Conservation (phyloP, 331 rosid species). For the Cydonia oblonga region DNA sequence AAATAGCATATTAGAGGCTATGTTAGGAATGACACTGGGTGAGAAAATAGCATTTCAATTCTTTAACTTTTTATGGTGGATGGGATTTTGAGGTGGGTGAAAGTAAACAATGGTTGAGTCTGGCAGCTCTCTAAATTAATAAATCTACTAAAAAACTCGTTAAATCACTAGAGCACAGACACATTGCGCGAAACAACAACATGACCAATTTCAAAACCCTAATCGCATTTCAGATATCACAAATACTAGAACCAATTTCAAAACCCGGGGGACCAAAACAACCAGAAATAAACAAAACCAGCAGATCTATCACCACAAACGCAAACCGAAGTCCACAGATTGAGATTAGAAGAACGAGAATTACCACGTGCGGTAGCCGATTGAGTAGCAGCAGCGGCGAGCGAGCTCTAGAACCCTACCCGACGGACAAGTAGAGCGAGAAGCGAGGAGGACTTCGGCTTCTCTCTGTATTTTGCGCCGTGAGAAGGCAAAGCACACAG, state of each 20-base stretch:
- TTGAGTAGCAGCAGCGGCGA: not conserved
- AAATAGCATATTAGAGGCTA: too few species aligned
- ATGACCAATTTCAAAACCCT: not conserved
- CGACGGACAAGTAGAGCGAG: not conserved
- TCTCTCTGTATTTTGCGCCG: not conserved
- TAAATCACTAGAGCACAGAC: not conserved
- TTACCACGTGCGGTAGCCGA: conserved; percentile 8
- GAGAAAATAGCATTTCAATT: too few species aligned
- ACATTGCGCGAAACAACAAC: not conserved
- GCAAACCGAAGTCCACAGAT: not conserved
- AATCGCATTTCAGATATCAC: not conserved
- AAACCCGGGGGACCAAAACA: not conserved
- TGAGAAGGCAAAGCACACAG: not conserved
- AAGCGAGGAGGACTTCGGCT: not conserved
- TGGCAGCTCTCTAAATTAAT: not conserved
- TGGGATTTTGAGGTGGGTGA: too few species aligned
- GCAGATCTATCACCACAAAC: not conserved
- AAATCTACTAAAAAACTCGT: not conserved
- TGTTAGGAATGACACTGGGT: too few species aligned
- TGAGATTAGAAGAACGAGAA: not conserved
- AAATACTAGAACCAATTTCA: not conserved
- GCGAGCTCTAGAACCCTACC: conserved; percentile 4
- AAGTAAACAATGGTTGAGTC: too few species aligned
- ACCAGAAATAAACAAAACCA: not conserved
- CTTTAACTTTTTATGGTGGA: too few species aligned